phyloP scores from a whole-genome alignment of 371 early-diverging fungal species.

The Dichotomocladium elegans region DNA sequence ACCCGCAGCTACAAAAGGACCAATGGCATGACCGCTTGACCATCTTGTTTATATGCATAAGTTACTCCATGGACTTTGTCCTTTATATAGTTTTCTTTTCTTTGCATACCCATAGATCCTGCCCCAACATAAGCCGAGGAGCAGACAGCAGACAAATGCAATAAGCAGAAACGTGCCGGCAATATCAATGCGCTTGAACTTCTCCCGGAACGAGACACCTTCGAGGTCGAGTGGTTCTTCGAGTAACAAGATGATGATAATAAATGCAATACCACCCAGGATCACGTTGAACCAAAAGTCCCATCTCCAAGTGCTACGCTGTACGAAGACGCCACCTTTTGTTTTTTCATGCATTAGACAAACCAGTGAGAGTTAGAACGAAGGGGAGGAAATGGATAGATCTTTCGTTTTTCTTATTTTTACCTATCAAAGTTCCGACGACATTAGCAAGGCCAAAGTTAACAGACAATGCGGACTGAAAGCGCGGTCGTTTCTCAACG shows the following conservation, averaged over 20 bases:
- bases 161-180: slow-evolving; percentile 20
- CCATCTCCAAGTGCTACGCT: slow-evolving; percentile 68
- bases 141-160: slow-evolving; percentile 30
- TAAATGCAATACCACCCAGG: slow-evolving; percentile 54
- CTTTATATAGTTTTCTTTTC: too few relatives aligned
- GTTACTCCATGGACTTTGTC: neutral
- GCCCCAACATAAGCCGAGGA: slow-evolving; percentile 55
- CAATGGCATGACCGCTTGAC: slow-evolving; percentile 7
- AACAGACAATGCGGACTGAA: slow-evolving; percentile 54
- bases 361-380: neutral
- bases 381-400: neutral
- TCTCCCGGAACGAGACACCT: slow-evolving; percentile 32
- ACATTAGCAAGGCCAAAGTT: slow-evolving; percentile 70
- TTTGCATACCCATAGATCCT: neutral
- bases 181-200: slow-evolving; percentile 65
- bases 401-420: neutral
- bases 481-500: slow-evolving; percentile 62
- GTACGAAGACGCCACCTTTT: slow-evolving; percentile 63
- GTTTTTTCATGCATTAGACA: neutral
- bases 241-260: slow-evolving; percentile 48
- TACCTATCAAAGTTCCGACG: slow-evolving; percentile 63
- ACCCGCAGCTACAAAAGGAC: slow-evolving; percentile 12
- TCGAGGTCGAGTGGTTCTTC: slow-evolving; percentile 37
- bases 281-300: slow-evolving; percentile 78
- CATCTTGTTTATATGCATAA: neutral